Evolutionary conservation across 306 rosid genomes (phyloP), one percentile per base, ranked within the genome.

Genomic region (Vigna unguiculata): DNA sequence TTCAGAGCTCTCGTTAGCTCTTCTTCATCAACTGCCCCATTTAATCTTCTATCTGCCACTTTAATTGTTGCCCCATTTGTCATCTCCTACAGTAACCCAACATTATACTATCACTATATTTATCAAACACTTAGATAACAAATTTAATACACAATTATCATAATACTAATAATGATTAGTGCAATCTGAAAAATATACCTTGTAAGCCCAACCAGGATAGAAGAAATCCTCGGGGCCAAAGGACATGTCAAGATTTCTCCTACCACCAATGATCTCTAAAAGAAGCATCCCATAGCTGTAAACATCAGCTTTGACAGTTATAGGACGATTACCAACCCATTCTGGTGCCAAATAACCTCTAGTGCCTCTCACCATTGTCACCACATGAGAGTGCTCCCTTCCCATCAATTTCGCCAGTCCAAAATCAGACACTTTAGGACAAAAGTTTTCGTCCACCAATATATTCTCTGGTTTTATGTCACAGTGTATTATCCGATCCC

Each of bases 261-360:
- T 85, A 0, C 98, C 98, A n/a, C 98, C 98, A 81, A 89, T 59
- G 66, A 94, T 91, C 85, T 94, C 98, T 73, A 94, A 49, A 20
- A 94, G 96, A 81, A 94, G 95, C 98, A 94, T 91, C 0, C 98
- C 98, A 28, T 90, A 94, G 72, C 98, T 94, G 69, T 94, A 94
- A 54, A 91, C 97, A 81, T 94, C 98, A 7, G 98, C 98, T 78
- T 94, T 94, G 21, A 94, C 98, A 1, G 98, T 94, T 66, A 94
- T 91, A 20, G 98, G 96, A 60, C 96, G 94, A 78, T 94, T 94
- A 78, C 96, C 85, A 67, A 94, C 86, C 98, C 98, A 94, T 77
- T 94, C 98, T 7, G 98, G 98, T 59, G 98, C 97, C 79, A 94
- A 85, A 82, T 94, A 91, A 58, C 98, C 98, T 84, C 98, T 90